These are phyloP conservation scores for Aspergillus pseudonomiae DNA, from an alignment of 2,329 filamentous ascomycete species.

Conservation along the genomic window DNA sequence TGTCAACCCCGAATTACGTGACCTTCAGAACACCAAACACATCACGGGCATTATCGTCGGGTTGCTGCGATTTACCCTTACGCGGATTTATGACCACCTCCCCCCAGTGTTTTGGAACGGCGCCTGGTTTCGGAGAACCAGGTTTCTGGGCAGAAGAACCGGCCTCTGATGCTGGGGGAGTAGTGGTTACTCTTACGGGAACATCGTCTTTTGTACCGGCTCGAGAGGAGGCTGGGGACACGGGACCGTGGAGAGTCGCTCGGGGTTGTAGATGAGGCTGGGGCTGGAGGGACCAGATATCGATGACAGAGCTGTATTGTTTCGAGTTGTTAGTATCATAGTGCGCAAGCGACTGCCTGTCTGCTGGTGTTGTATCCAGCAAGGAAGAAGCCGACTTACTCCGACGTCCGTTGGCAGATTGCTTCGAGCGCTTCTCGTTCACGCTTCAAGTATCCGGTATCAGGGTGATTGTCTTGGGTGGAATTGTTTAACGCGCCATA, in stretches of 20 bases:
- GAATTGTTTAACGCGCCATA: constrained; percentile 45
- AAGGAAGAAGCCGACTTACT: constrained; percentile 35
- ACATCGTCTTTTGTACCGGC: constrained; percentile 20
- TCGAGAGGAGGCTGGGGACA: constrained; percentile 33
- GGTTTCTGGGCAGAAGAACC: constrained; percentile 9
- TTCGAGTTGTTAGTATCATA: not conserved
- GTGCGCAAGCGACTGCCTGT: not conserved
- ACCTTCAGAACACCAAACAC: constrained; percentile 47
- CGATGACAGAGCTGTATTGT: constrained; percentile 43
- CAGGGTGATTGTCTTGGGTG: constrained; percentile 41
- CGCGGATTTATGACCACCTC: constrained; percentile 47
- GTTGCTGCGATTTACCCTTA: constrained; percentile 34
- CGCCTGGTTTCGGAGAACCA: constrained; percentile 17
- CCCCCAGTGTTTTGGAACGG: constrained; percentile 47
- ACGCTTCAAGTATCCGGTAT: constrained; percentile 46
- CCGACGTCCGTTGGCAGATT: constrained; percentile 51
- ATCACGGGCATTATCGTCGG: constrained; percentile 32
- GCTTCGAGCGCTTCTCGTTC: constrained; percentile 50
- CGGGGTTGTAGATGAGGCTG: constrained; percentile 44
- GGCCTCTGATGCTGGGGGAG: constrained; percentile 15
- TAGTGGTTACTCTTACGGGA: constrained; percentile 23
- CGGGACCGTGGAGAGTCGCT: constrained; percentile 37
- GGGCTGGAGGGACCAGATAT: constrained; percentile 49
- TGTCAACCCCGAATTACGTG: constrained; percentile 17
- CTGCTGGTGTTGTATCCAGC: not conserved